Evolutionary conservation across 1,284 basidiomycete species (phyloP).

Genomic region (Ceratorhiza oryzae-sativae): DNA sequence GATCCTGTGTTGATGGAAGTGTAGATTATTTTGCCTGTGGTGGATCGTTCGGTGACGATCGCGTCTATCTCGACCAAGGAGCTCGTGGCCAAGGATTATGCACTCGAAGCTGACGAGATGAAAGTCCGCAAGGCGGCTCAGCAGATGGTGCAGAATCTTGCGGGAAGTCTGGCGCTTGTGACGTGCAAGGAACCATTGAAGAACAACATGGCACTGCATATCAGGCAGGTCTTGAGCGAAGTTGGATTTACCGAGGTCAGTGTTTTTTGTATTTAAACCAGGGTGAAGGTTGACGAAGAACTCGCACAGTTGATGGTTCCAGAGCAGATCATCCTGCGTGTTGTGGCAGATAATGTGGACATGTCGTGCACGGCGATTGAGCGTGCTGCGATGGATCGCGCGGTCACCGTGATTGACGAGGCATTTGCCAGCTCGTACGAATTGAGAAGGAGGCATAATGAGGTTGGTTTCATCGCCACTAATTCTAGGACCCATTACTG

Average conservation of each 20-base stretch:
- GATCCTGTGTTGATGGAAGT: neutral
- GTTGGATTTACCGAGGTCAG: slow-evolving; percentile 86
- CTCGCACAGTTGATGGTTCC: slow-evolving; percentile 65
- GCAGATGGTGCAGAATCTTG: slow-evolving; percentile 96
- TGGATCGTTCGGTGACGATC: slow-evolving; percentile 99
- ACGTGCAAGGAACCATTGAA: slow-evolving; percentile 98
- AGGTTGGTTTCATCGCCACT: slow-evolving; percentile 59
- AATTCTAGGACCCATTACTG: neutral
- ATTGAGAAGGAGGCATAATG: slow-evolving; percentile 84
- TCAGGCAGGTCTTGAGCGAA: slow-evolving; percentile 80
- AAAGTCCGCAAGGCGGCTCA: slow-evolving; percentile 93
- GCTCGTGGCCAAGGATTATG: slow-evolving; percentile 95
- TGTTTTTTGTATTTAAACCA: slow-evolving; percentile 19
- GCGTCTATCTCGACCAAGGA: slow-evolving; percentile 98
- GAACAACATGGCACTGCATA: slow-evolving; percentile 89
- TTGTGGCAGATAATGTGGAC: slow-evolving; percentile 94
- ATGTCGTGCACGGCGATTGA: slow-evolving; percentile 94
- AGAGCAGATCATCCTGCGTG: slow-evolving; percentile 75
- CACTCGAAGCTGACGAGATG: slow-evolving; percentile 90
- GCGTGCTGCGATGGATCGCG: slow-evolving; percentile 97
- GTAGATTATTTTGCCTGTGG: slow-evolving; percentile 94
- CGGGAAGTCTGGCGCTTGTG: slow-evolving; percentile 94
- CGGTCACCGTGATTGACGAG: slow-evolving; percentile 94
- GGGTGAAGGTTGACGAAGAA: too few species aligned
- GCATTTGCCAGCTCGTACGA: slow-evolving; percentile 85